Conservation (phyloP, 2,329 filamentous ascomycete species). For the Sporothrix brunneoviolacea region DNA sequence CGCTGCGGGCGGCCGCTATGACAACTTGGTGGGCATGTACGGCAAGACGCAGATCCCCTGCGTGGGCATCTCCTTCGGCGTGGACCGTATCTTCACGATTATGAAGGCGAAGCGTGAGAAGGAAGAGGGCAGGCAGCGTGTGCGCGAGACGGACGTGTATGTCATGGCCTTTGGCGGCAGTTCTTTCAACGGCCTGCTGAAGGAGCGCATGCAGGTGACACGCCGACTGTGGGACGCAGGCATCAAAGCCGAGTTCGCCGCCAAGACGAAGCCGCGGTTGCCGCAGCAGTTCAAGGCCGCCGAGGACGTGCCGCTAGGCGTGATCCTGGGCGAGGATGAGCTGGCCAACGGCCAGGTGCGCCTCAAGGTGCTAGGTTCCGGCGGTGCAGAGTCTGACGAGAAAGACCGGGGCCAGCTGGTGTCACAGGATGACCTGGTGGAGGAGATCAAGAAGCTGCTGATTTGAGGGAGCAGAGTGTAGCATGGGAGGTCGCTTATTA, state of each 20-base stretch:
- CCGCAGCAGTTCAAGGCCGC: constrained; percentile 87
- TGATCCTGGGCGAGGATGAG: constrained; percentile 90
- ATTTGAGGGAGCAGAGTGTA: not conserved
- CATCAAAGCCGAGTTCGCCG: constrained; percentile 82
- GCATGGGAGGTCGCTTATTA: too few relatives aligned
- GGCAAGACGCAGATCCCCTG: constrained; percentile 81
- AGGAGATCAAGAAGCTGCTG: constrained; percentile 48
- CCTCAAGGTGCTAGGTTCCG: constrained; percentile 66
- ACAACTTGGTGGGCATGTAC: constrained; percentile 93
- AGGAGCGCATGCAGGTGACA: constrained; percentile 77
- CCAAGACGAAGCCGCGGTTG: constrained; percentile 87
- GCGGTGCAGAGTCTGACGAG: constrained; percentile 61
- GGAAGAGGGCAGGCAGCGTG: constrained; percentile 39
- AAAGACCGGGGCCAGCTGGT: constrained; percentile 85
- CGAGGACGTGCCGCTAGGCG: constrained; percentile 77
- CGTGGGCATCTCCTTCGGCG: constrained; percentile 86
- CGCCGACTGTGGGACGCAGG: constrained; percentile 76
- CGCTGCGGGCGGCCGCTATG: constrained; percentile 84
- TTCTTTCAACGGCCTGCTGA: constrained; percentile 61
- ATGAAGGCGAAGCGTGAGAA: constrained; percentile 66
- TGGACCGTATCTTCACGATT: constrained; percentile 92
- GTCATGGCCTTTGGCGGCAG: constrained; percentile 92
- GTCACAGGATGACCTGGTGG: constrained; percentile 53
- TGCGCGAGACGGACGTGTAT: constrained; percentile 79
- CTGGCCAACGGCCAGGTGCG: constrained; percentile 75